A percentile compares a stretch with the other conserved stretches of the same genome.
Evolutionary conservation across 208 protist species (phyloP).

Genomic region (Entamoeba nuttalli): DNA sequence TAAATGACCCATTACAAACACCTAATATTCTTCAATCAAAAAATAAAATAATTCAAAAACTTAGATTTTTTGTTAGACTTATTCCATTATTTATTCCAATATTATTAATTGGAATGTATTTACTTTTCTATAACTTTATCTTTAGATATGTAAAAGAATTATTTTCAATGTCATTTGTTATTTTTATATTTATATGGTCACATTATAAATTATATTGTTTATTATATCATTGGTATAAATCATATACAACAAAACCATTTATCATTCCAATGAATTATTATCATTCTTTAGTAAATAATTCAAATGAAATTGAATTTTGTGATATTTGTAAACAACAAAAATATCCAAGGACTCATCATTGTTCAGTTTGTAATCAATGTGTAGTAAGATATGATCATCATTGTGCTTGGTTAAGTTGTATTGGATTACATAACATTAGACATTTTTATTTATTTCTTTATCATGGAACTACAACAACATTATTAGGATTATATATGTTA

Average conservation of each 20-base stretch:
- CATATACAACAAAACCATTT: not conserved
- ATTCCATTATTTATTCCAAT: not conserved
- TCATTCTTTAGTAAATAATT: not conserved
- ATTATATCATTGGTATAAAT: not conserved
- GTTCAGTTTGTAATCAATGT: not conserved
- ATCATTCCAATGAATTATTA: not conserved
- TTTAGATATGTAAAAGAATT: not conserved
- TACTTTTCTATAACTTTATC: not conserved
- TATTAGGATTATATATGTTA: not conserved
- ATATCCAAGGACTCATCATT: not conserved
- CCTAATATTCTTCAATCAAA: too few relatives aligned
- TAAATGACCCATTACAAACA: too few relatives aligned
- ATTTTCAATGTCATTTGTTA: not conserved
- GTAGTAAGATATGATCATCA: not conserved
- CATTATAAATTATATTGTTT: not conserved
- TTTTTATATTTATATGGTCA: not conserved
- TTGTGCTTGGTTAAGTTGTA: not conserved
- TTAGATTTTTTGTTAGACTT: not conserved
- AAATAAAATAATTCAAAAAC: not conserved
- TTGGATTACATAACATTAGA: not conserved
- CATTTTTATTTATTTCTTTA: not conserved
- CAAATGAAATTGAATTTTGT: not conserved
- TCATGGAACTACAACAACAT: not conserved
- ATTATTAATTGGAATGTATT: not conserved
- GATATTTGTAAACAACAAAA: not conserved